Percentiles rank a stretch among this genome's conserved stretches.
These are phyloP conservation scores for Penicillium ochrochloron DNA, from an alignment of 495 filamentous ascomycete genomes.

Conservation along the genomic window DNA sequence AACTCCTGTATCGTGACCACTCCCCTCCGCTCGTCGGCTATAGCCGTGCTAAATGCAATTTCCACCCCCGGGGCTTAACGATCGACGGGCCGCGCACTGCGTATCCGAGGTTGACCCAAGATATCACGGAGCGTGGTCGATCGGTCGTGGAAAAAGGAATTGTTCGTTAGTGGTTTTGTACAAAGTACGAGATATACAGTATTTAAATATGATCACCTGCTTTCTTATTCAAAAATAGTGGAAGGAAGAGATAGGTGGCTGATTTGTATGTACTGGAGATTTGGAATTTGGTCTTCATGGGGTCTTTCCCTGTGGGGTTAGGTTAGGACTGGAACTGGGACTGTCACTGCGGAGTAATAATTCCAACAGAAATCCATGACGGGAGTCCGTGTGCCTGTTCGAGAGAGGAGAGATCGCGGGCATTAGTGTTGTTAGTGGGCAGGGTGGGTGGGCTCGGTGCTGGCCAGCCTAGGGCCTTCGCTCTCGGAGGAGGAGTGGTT, in stretches of 20 bases:
- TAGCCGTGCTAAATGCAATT: slow-evolving; percentile 14
- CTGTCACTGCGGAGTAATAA: neutral
- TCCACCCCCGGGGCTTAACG: slow-evolving; percentile 1
- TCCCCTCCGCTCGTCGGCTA: slow-evolving; percentile 13
- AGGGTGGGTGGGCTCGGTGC: neutral
- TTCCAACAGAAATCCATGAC: neutral
- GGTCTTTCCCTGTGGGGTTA: neutral
- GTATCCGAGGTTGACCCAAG: slow-evolving; percentile 10
- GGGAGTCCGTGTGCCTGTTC: slow-evolving; percentile 13
- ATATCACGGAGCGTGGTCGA: neutral
- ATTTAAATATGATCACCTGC: too few species aligned
- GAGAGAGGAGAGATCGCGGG: slow-evolving; percentile 1
- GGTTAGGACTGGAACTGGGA: neutral
- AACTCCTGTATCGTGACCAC: neutral
- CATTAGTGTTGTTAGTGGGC: slow-evolving; percentile 4
- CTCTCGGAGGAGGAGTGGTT: slow-evolving; percentile 2
- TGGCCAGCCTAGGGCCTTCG: slow-evolving; percentile 3
- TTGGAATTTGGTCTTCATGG: neutral
- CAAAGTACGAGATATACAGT: neutral
- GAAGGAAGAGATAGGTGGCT: too few species aligned
- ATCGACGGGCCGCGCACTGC: slow-evolving; percentile 11
- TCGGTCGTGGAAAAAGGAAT: slow-evolving; percentile 4
- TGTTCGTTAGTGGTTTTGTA: neutral
- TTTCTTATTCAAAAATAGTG: too few species aligned
- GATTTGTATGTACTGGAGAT: too few species aligned